Evolutionary conservation across 179 eudicot species (phyloP).

Genomic region (Drosera spatulata): DNA sequence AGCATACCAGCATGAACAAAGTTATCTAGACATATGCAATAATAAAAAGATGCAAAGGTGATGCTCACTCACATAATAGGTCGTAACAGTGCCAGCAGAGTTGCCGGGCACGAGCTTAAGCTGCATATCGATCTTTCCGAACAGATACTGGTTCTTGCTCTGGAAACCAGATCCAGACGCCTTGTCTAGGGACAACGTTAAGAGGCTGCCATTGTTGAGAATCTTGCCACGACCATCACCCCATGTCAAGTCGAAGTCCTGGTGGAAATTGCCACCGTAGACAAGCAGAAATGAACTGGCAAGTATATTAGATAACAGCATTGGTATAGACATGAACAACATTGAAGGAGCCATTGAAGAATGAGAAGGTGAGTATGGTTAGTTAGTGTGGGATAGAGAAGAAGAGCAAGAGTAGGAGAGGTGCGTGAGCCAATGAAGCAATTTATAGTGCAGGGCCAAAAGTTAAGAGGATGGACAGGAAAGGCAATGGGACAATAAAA

Average conservation of each 20-base stretch:
- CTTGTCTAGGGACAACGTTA: conserved; percentile 27
- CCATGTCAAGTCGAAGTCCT: conserved; percentile 37
- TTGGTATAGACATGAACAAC: no score
- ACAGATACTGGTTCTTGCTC: conserved; percentile 19
- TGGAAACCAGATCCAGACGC: conserved; percentile 17
- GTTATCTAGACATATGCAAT: no score
- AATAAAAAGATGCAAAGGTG: no score
- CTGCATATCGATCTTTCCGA: conserved; percentile 42
- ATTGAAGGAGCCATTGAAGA: no score
- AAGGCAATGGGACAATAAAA: no score
- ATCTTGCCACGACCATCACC: conserved; percentile 27
- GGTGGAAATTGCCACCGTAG: conserved; percentile 22
- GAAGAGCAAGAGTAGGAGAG: no score
- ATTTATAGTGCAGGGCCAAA: no score
- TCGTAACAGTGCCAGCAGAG: conserved; percentile 6
- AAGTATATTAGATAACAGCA: no score
- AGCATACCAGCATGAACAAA: neutral
- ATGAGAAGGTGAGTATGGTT: no score
- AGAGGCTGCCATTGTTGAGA: conserved; percentile 14
- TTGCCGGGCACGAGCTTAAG: conserved; percentile 34
- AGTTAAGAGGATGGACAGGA: no score
- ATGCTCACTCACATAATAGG: conserved; percentile 24
- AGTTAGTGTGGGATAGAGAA: no score
- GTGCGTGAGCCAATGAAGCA: no score
- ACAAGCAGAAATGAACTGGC: neutral